Percentiles rank a stretch among this genome's conserved stretches.
phyloP scores from a whole-genome alignment of 495 filamentous ascomycete genomes.

The Neurospora terricola region DNA sequence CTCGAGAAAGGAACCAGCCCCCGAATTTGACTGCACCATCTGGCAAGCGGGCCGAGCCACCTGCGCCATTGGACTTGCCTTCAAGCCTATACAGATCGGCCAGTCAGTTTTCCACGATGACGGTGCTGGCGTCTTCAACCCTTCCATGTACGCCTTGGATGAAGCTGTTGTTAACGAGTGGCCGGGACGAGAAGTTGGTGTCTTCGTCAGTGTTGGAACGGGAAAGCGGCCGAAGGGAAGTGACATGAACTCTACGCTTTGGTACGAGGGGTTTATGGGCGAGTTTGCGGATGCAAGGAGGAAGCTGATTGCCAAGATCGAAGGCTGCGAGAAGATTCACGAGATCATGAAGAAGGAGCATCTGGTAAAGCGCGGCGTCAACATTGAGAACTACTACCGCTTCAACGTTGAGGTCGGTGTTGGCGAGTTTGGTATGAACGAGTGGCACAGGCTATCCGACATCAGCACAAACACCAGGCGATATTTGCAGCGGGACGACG shows the following conservation, averaged over 20 bases:
- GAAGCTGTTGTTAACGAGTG: slow-evolving; percentile 89
- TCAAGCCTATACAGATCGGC: slow-evolving; percentile 91
- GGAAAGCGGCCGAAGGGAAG: slow-evolving; percentile 74
- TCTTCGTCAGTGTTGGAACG: slow-evolving; percentile 86
- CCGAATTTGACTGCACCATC: slow-evolving; percentile 83
- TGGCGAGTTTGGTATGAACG: slow-evolving; percentile 97
- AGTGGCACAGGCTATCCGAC: slow-evolving; percentile 86
- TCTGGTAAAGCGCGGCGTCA: slow-evolving; percentile 67
- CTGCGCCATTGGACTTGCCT: slow-evolving; percentile 79
- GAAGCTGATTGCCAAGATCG: slow-evolving; percentile 78
- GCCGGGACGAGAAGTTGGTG: slow-evolving; percentile 82
- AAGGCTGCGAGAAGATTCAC: slow-evolving; percentile 89
- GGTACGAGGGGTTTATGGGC: slow-evolving; percentile 91
- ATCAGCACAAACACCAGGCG: slow-evolving; percentile 84
- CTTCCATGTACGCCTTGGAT: slow-evolving; percentile 72
- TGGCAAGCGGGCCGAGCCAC: slow-evolving; percentile 98
- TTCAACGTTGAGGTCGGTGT: slow-evolving; percentile 95
- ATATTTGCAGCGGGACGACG: slow-evolving; percentile 65
- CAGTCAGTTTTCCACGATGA: slow-evolving; percentile 93
- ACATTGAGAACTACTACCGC: slow-evolving; percentile 89
- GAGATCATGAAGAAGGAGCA: slow-evolving; percentile 68
- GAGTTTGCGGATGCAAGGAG: slow-evolving; percentile 85
- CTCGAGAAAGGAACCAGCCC: slow-evolving; percentile 78
- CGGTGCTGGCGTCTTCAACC: slow-evolving; percentile 85
- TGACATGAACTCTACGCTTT: slow-evolving; percentile 56